Conservation (phyloP, 768 basidiomycete species). For the Asterophora lycoperdoides region DNA sequence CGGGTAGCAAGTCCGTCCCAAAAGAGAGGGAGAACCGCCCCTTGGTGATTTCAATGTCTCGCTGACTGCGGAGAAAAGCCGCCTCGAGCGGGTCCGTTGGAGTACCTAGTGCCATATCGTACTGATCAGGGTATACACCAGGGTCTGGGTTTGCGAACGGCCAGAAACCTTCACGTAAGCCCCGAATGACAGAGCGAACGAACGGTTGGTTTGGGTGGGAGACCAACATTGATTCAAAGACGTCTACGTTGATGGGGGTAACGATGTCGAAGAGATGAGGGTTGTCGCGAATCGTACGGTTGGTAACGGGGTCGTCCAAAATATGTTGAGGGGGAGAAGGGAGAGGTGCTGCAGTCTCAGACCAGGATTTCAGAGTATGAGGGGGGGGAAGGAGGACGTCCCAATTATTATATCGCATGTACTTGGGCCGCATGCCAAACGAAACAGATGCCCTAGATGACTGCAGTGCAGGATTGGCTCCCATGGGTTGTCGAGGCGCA, state of each 20-base stretch:
- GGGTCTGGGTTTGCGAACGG: conserved; percentile 29
- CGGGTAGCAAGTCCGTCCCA: conserved; percentile 20
- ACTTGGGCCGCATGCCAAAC: not conserved
- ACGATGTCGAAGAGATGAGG: conserved; percentile 15
- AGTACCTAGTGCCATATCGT: conserved; percentile 15
- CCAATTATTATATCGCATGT: conserved; percentile 1
- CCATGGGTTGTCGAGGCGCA: not conserved
- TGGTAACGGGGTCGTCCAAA: not conserved
- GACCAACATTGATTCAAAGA: conserved; percentile 18
- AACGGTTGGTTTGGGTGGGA: conserved; percentile 33
- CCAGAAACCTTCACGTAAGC: conserved; percentile 38
- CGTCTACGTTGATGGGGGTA: conserved; percentile 30
- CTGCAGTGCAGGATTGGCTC: not conserved
- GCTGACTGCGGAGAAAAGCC: conserved; percentile 22
- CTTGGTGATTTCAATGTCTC: conserved; percentile 14
- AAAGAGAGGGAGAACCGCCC: conserved; percentile 9
- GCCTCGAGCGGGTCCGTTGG: conserved; percentile 11
- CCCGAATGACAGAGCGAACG: conserved; percentile 24
- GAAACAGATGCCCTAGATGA: not conserved
- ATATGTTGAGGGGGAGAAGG: not conserved
- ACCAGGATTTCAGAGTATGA: not conserved
- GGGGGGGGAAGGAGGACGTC: not conserved
- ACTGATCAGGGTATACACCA: conserved; percentile 15
- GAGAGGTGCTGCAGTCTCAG: not conserved
- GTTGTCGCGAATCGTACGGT: not conserved